Evolutionary conservation across 805 yeast genomes (phyloP).

Genomic region (Nematodospora valgi): DNA sequence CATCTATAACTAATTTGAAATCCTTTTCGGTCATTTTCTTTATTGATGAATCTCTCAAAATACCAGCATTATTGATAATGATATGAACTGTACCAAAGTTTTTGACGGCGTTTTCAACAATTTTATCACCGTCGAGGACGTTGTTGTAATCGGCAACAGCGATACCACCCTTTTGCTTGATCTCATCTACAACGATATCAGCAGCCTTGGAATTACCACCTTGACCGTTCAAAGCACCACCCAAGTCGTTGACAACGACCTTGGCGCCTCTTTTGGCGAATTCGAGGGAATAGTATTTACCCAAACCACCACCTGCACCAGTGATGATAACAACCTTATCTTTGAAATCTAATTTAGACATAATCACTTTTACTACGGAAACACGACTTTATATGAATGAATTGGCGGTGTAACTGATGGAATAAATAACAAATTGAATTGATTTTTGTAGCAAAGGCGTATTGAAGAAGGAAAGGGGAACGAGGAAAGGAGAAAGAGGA

Average conservation of each 20-base stretch:
- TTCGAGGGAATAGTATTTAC: conserved; percentile 81
- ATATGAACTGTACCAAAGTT: conserved; percentile 86
- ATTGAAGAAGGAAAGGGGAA: too few relatives aligned
- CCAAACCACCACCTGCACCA: conserved; percentile 98
- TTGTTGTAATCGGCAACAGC: conserved; percentile 96
- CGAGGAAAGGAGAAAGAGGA: too few relatives aligned
- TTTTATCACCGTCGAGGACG: conserved; percentile 79
- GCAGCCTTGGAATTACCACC: conserved; percentile 75
- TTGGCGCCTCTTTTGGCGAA: conserved; percentile 90
- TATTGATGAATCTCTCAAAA: conserved; percentile 82
- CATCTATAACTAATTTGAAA: conserved; percentile 75
- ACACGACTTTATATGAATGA: too few relatives aligned
- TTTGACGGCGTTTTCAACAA: conserved; percentile 81
- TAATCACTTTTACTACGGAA: conserved; percentile 7
- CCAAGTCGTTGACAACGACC: conserved; percentile 92
- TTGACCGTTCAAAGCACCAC: conserved; percentile 76
- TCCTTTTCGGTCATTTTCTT: conserved; percentile 81
- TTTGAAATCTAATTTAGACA: conserved; percentile 50
- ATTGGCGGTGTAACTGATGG: too few relatives aligned
- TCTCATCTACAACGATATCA: conserved; percentile 85
- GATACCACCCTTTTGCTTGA: conserved; percentile 66
- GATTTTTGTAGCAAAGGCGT: too few relatives aligned
- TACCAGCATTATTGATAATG: conserved; percentile 92
- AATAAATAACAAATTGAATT: too few relatives aligned
- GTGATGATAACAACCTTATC: conserved; percentile 90